A percentile compares a stretch with the other conserved stretches of the same genome.
Conservation (phyloP, 768 basidiomycete species). For the Lactifluus pinguis region DNA sequence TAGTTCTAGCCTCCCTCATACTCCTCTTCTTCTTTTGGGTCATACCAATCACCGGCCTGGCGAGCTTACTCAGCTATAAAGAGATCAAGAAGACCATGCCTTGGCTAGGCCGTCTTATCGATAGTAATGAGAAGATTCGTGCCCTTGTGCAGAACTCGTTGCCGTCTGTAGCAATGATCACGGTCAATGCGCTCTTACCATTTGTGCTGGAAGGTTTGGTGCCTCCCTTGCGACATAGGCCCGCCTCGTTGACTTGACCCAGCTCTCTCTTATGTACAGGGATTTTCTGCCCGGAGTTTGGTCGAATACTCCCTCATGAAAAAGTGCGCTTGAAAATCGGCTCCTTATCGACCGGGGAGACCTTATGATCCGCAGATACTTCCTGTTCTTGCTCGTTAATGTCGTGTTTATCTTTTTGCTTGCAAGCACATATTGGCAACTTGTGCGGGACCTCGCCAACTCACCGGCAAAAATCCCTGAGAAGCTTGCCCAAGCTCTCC, state of each 20-base stretch:
- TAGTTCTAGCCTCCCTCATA: constrained; percentile 62
- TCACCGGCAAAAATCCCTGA: constrained; percentile 92
- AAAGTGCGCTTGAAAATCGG: constrained; percentile 48
- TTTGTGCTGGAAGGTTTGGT: constrained; percentile 75
- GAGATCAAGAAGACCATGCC: constrained; percentile 90
- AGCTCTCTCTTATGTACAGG: constrained; percentile 83
- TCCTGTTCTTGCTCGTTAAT: constrained; percentile 84
- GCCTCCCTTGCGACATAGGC: not conserved
- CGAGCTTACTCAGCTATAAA: constrained; percentile 80
- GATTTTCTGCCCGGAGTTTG: constrained; percentile 83
- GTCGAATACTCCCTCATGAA: constrained; percentile 87
- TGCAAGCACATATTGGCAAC: constrained; percentile 86
- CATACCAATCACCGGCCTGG: constrained; percentile 81
- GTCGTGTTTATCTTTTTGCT: constrained; percentile 92
- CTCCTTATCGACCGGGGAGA: constrained; percentile 5
- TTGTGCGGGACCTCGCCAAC: constrained; percentile 85
- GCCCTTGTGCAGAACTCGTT: constrained; percentile 93
- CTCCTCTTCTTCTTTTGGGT: constrained; percentile 86
- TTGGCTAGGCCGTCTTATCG: constrained; percentile 79
- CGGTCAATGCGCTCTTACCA: constrained; percentile 80
- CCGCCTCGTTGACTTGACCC: constrained; percentile 1
- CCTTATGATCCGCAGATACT: constrained; percentile 52
- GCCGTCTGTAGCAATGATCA: constrained; percentile 84
- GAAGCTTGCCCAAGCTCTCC: constrained; percentile 79
- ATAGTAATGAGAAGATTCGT: constrained; percentile 66